These are phyloP conservation scores for Lasiodiplodia hormozganensis DNA, from an alignment of 2,329 filamentous ascomycete genomes.

Conservation along the genomic window DNA sequence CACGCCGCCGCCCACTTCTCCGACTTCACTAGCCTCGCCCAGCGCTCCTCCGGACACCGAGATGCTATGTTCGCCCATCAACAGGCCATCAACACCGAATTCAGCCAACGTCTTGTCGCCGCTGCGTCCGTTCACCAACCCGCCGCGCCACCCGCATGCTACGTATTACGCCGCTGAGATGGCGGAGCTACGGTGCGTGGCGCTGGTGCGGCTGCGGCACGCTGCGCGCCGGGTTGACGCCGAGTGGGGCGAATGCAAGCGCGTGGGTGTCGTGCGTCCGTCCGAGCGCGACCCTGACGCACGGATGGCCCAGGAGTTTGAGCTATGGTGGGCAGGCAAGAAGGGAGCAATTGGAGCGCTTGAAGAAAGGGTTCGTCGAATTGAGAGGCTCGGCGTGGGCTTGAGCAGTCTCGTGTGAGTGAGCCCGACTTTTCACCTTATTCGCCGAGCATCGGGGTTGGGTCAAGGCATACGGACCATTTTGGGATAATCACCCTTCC, in stretches of 20 bases:
- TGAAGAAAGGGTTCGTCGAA: slow-evolving; percentile 8
- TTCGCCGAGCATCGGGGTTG: background rate
- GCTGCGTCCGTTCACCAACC: slow-evolving; percentile 38
- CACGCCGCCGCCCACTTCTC: slow-evolving; percentile 6
- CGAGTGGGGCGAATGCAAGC: slow-evolving; percentile 40
- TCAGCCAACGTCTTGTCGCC: background rate
- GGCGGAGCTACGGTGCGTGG: slow-evolving; percentile 47
- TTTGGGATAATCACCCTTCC: background rate
- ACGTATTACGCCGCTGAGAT: slow-evolving; percentile 45
- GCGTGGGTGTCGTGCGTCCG: slow-evolving; percentile 18
- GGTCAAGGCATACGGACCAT: background rate
- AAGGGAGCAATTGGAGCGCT: slow-evolving; percentile 19
- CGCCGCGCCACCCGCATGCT: slow-evolving; percentile 43
- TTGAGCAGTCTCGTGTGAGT: slow-evolving; percentile 13
- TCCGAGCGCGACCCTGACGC: slow-evolving; percentile 21
- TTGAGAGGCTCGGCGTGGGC: slow-evolving; percentile 17
- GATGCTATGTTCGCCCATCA: slow-evolving; percentile 30
- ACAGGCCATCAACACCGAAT: slow-evolving; percentile 35
- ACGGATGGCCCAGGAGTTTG: slow-evolving; percentile 22
- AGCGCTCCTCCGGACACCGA: slow-evolving; percentile 23
- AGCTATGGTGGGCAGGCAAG: slow-evolving; percentile 22
- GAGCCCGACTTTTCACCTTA: background rate
- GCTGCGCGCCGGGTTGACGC: slow-evolving; percentile 43
- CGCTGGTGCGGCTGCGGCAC: slow-evolving; percentile 54
- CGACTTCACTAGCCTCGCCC: background rate